These are phyloP conservation scores for Termitomyces sp. DNA, from an alignment of 768 basidiomycete genomes.

Conservation along the genomic window DNA sequence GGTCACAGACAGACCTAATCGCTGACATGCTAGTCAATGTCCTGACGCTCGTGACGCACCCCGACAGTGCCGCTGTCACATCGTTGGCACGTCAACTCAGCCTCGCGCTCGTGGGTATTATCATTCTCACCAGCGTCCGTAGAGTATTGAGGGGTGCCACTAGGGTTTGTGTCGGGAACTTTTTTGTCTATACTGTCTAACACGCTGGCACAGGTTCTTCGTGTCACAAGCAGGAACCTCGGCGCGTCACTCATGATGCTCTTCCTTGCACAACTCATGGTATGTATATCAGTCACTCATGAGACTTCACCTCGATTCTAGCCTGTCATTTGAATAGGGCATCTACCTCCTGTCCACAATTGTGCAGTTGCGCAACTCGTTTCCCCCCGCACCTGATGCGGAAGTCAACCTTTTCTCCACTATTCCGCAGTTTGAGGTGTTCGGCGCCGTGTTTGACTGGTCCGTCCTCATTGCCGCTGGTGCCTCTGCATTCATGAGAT, in stretches of 20 bases:
- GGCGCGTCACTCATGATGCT: conserved; percentile 76
- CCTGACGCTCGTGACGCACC: conserved; percentile 20
- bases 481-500: conserved; percentile 41
- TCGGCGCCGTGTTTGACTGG: conserved; percentile 71
- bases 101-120: conserved; percentile 65
- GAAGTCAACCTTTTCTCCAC: conserved; percentile 57
- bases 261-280: conserved; percentile 79
- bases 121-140: conserved; percentile 69
- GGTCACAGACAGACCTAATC: conserved; percentile 19
- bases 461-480: conserved; percentile 59
- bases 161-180: conserved; percentile 28
- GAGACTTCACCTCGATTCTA: neutral
- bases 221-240: conserved; percentile 61
- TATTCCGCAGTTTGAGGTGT: conserved; percentile 68
- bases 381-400: conserved; percentile 51
- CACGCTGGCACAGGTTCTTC: conserved; percentile 36
- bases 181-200: neutral
- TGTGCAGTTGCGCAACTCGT: conserved; percentile 76
- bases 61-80: conserved; percentile 29
- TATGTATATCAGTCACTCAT: conserved; percentile 17
- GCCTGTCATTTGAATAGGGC: conserved; percentile 36
- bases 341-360: conserved; percentile 81
- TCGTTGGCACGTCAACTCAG: conserved; percentile 47
- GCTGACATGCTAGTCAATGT: conserved; percentile 36
- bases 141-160: conserved; percentile 66